Evolutionary conservation across 2,329 filamentous ascomycete species (phyloP).

Genomic region (Taxawa tesnikishii): DNA sequence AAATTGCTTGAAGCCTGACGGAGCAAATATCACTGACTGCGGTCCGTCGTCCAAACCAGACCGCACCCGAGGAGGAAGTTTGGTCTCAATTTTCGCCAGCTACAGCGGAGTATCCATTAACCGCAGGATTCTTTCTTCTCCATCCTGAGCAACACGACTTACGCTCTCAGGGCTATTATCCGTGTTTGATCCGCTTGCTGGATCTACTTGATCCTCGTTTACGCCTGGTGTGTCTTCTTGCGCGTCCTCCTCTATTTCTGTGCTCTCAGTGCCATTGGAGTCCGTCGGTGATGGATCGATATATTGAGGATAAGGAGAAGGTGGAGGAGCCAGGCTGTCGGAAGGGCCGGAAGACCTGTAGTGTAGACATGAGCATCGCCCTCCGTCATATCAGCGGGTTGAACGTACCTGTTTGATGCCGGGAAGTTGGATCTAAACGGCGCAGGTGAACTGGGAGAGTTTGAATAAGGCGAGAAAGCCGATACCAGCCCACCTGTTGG

Average conservation of each 20-base stretch:
- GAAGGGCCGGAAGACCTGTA: conserved; percentile 31
- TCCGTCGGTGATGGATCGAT: conserved; percentile 76
- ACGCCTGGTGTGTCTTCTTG: conserved; percentile 42
- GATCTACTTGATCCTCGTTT: conserved; percentile 2
- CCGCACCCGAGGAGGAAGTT: conserved; percentile 23
- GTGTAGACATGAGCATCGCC: conserved; percentile 11
- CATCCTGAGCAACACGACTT: too few species aligned
- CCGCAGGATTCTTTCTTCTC: too few species aligned
- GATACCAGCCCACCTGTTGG: conserved; percentile 26
- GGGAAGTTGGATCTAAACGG: conserved; percentile 29
- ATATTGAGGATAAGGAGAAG: conserved; percentile 45
- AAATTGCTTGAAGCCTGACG: conserved; percentile 70
- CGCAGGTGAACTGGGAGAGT: conserved; percentile 37
- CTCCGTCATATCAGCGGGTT: background rate
- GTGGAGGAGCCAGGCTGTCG: conserved; percentile 34
- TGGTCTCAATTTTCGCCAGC: conserved; percentile 34
- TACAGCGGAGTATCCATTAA: conserved; percentile 9
- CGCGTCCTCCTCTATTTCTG: conserved; percentile 72
- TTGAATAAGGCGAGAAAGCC: conserved; percentile 37
- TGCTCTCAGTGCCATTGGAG: conserved; percentile 70
- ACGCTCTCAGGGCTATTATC: conserved; percentile 18
- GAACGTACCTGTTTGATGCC: conserved; percentile 26
- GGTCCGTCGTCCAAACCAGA: conserved; percentile 62
- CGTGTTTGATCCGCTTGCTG: conserved; percentile 12
- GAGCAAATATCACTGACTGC: conserved; percentile 83